A percentile compares a stretch with the other conserved stretches of the same genome.
These are phyloP conservation scores for Corrigiola litoralis DNA, from an alignment of 179 eudicot genomes.

Conservation along the genomic window DNA sequence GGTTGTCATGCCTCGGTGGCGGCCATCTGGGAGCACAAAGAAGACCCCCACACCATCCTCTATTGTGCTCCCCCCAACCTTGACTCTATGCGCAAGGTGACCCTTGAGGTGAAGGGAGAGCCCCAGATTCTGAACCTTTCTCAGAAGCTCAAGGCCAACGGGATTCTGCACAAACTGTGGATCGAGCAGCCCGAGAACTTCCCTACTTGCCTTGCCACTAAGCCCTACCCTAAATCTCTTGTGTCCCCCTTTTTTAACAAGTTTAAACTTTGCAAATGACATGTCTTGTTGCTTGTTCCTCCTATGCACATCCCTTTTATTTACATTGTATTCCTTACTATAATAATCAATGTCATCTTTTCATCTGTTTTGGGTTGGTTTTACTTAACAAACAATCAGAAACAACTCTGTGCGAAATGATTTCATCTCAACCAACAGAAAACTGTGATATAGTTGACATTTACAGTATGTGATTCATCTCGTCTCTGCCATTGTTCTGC, in stretches of 20 bases:
- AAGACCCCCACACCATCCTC: constrained; percentile 48
- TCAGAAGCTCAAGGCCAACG: constrained; percentile 56
- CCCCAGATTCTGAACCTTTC: constrained; percentile 60
- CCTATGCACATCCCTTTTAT: not conserved
- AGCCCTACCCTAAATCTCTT: constrained; percentile 78
- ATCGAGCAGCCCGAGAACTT: constrained; percentile 89
- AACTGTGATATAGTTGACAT: no score
- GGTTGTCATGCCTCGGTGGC: constrained; percentile 92
- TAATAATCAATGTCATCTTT: no score
- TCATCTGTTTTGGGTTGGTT: no score
- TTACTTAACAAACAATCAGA: no score
- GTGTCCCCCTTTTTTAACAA: constrained; percentile 67
- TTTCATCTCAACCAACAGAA: no score
- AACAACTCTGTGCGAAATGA: no score
- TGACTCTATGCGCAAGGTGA: constrained; percentile 91
- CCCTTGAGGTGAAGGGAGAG: constrained; percentile 90
- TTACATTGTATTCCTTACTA: no score
- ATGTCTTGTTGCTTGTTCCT: not conserved
- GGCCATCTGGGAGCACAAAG: constrained; percentile 72
- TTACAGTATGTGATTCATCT: no score
- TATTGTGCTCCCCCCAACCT: constrained; percentile 56
- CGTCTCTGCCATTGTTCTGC: no score
- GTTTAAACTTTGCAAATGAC: constrained; percentile 88
- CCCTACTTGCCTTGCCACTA: constrained; percentile 81
- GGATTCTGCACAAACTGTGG: constrained; percentile 74